Conservation (phyloP, 768 basidiomycete genomes). For the Amanita rubescens region DNA sequence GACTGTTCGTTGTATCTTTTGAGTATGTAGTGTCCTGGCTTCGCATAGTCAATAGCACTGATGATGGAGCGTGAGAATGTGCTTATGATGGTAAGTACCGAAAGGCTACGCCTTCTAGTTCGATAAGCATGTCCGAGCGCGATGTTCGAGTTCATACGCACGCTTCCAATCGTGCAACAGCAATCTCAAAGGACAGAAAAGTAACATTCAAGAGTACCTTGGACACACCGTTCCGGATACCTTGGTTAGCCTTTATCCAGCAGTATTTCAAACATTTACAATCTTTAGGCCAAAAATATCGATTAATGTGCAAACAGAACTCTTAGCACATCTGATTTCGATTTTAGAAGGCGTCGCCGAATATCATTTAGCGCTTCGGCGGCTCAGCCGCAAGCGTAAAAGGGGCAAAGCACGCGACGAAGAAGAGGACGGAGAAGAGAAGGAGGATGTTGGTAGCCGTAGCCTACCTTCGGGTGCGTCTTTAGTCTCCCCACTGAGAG, state of each 20-base stretch:
- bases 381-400: conserved; percentile 34
- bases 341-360: conserved; percentile 43
- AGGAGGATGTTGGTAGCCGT: not conserved
- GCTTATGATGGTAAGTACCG: too few species aligned
- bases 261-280: conserved; percentile 3
- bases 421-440: conserved; percentile 15
- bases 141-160: conserved; percentile 47
- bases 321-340: conserved; percentile 44
- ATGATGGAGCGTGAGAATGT: not conserved
- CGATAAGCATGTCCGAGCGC: conserved; percentile 39
- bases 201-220: conserved; percentile 62
- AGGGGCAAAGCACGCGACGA: conserved; percentile 12
- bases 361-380: conserved; percentile 29
- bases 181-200: conserved; percentile 45
- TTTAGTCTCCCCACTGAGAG: not conserved
- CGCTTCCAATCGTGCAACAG: conserved; percentile 55
- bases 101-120: too few species aligned
- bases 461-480: conserved; percentile 1
- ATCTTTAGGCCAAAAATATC: conserved; percentile 54
- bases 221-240: conserved; percentile 62
- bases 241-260: conserved; percentile 41
- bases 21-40: not conserved
- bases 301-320: conserved; percentile 51
- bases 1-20: not conserved
- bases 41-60: not conserved